Conservation (phyloP, 164 flowering plant species). For the Umbellularia californica region DNA sequence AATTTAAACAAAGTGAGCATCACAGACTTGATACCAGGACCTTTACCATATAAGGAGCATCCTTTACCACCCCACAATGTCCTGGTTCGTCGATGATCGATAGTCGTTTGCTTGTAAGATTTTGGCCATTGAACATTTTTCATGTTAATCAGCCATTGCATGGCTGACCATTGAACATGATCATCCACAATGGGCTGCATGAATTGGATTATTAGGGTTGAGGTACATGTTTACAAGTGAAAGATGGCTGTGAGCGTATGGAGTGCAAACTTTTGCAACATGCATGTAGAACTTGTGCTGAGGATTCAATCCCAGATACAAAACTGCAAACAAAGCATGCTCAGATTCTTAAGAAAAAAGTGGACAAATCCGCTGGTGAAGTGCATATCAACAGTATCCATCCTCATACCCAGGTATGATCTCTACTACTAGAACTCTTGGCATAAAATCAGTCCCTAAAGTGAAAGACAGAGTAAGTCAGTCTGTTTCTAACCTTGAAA, state of each 20-base stretch:
- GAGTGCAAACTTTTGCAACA: not conserved
- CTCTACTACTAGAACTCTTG: not conserved
- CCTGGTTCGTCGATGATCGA: no score
- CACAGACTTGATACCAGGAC: no score
- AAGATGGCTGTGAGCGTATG: not conserved
- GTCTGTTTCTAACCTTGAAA: conserved; percentile 69
- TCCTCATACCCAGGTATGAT: not conserved
- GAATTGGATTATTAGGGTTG: not conserved
- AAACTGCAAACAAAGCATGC: no score
- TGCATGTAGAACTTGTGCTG: not conserved
- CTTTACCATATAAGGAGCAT: no score
- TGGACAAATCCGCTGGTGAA: not conserved
- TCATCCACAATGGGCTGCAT: not conserved
- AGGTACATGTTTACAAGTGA: no score
- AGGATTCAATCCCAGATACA: not conserved
- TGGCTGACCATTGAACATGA: not conserved
- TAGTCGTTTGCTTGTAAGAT: no score
- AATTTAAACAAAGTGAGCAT: no score
- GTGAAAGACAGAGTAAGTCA: conserved; percentile 10
- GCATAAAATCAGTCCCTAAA: not conserved
- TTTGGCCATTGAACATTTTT: no score
- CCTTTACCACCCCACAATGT: no score
- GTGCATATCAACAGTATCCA: not conserved
- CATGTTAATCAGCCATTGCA: no score
- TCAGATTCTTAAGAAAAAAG: no score